Percentiles rank a stretch among this genome's conserved stretches.
These are phyloP conservation scores for Leccinum olivaceoglutinosum DNA, from an alignment of 1,284 basidiomycete genomes.

Conservation along the genomic window DNA sequence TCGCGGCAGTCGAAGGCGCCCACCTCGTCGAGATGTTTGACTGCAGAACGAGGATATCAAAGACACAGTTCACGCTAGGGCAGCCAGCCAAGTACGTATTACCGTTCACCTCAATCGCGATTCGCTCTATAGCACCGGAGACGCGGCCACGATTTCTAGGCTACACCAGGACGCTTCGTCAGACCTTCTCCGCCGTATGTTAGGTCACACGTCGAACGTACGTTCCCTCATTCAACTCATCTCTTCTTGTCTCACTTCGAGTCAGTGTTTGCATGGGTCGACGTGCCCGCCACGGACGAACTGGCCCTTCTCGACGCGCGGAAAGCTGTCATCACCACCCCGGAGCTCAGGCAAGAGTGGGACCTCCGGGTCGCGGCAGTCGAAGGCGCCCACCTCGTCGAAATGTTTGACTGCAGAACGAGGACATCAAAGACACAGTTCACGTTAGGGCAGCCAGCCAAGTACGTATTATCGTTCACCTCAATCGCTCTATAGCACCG, in stretches of 20 bases:
- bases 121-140: conserved; percentile 65
- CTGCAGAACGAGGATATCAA: conserved; percentile 66
- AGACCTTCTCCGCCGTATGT: conserved; percentile 73
- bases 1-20: too few relatives aligned
- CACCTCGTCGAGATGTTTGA: too few relatives aligned
- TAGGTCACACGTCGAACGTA: conserved; percentile 80
- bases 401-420: too few relatives aligned
- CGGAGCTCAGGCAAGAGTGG: too few relatives aligned
- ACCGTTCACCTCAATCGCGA: conserved; percentile 3
- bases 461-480: conserved; percentile 46
- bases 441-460: conserved; percentile 93
- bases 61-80: conserved; percentile 88
- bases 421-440: conserved; percentile 88
- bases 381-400: too few relatives aligned
- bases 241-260: conserved; percentile 12
- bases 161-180: conserved; percentile 74
- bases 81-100: conserved; percentile 90
- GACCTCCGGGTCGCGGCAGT: too few relatives aligned
- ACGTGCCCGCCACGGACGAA: too few relatives aligned
- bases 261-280: conserved; percentile 42
- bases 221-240: conserved; percentile 27
- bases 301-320: too few relatives aligned
- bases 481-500: conserved; percentile 50
- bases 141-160: conserved; percentile 89
- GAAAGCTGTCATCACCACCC: too few relatives aligned